Base-by-base conservation (phyloP, 2,329 filamentous ascomycete genomes). In the Colletotrichum ledebouriae region DNA sequence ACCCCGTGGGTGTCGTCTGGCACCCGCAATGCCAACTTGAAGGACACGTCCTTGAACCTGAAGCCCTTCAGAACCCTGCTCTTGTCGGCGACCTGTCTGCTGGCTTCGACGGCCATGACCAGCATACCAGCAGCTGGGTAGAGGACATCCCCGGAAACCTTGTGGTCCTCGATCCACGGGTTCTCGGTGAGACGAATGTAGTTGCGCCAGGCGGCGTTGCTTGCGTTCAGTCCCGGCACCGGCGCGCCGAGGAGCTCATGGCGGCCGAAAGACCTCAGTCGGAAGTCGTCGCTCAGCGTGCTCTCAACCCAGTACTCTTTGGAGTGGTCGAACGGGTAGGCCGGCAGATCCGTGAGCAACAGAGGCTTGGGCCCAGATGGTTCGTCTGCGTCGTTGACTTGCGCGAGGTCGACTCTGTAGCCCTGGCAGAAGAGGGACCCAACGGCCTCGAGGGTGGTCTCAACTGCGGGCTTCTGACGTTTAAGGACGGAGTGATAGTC, bases 141-240 rank as follows among this genome's bases (percentile, higher is more conserved):
- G 70, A 83, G 78, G 56, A 79, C 76, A 42, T 81, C 75, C 68
- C 77, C 82, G 59, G 82, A 78, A 71, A 85, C 82, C n/a, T 75
- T 73, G 74, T 85, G 84, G 69, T 85, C 82, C 61, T 81, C 74
- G n/a, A 83, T 78, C 67, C 85, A 86, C 11, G 85, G 79, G 17
- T 80, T 67, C 46, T 82, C 77, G 9, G 76, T 72, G 1, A 79
- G 65, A 0, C 71, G 71, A 11, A 72, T 49, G 39, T 65, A 62
- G 62, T 72, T 71, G 1, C 69, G 68, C 70, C 70, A 72, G 1
- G 58, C 49, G 2, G 63, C 60, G 29, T 64, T 50, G 34, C 57
- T 59, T 25, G 67, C 42, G 46, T 67, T 73, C 42, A 66, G 71
- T 15, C 59, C 59, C 3, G 63, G 59, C 7, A 44, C 47, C 3